A percentile compares a stretch with the other conserved stretches of the same genome.
phyloP scores from a whole-genome alignment of 1,139 yeast genomes.

The Tardiomyces depauwii region DNA sequence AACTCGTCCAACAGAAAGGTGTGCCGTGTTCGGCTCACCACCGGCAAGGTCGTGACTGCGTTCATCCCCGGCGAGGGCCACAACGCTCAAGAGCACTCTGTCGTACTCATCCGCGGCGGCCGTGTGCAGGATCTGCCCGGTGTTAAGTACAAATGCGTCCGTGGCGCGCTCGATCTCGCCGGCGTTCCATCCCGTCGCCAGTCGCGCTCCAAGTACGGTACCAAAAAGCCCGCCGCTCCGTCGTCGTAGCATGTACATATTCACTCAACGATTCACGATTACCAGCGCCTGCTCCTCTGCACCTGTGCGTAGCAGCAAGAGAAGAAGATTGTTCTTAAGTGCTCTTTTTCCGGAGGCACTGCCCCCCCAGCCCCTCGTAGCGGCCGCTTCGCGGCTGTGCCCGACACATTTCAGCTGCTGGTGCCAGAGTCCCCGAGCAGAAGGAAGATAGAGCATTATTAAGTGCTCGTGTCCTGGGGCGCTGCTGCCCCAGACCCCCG shows the following conservation, averaged over 20 bases:
- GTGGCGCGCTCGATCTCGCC: slow-evolving; percentile 89
- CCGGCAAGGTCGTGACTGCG: slow-evolving; percentile 82
- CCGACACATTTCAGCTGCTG: too few relatives aligned
- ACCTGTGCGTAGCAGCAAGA: too few relatives aligned
- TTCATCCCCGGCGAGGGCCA: slow-evolving; percentile 99
- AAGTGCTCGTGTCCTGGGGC: too few relatives aligned
- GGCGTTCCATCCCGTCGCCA: slow-evolving; percentile 92
- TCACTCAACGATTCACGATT: neutral
- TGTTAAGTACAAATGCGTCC: slow-evolving; percentile 84
- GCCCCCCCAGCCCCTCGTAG: too few relatives aligned
- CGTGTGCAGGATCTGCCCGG: slow-evolving; percentile 98
- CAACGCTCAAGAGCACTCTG: slow-evolving; percentile 96
- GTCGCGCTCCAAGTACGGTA: slow-evolving; percentile 89
- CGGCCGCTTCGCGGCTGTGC: too few relatives aligned
- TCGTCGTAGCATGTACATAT: neutral
- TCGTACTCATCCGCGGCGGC: slow-evolving; percentile 93
- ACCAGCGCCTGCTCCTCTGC: too few relatives aligned
- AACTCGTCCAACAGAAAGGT: slow-evolving; percentile 97
- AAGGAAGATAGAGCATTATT: too few relatives aligned
- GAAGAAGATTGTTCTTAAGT: too few relatives aligned
- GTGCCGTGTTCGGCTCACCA: slow-evolving; percentile 85
- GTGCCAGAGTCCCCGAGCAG: too few relatives aligned
- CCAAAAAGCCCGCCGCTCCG: slow-evolving; percentile 59
- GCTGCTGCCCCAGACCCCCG: too few relatives aligned
- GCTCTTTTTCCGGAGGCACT: too few relatives aligned